These are phyloP conservation scores for Microbotryum violaceum DNA, from an alignment of 1,284 basidiomycete genomes.

Conservation along the genomic window DNA sequence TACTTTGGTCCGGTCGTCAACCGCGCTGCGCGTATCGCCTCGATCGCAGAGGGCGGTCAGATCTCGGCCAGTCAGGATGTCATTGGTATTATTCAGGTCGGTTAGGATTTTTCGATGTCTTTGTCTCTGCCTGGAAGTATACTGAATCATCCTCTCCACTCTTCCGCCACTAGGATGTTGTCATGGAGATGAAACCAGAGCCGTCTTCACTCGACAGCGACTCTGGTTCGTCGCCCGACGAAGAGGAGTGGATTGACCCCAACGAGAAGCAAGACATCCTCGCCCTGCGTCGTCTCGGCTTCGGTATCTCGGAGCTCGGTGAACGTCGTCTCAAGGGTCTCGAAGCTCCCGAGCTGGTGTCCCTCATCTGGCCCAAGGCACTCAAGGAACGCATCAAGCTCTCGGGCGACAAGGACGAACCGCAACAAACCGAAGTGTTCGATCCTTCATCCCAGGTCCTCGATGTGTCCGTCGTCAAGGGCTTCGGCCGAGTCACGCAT, in stretches of 20 bases:
- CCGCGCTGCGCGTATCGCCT: constrained; percentile 76
- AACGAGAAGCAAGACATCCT: constrained; percentile 37
- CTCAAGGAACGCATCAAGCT: constrained; percentile 55
- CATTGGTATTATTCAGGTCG: constrained; percentile 63
- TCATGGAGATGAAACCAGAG: constrained; percentile 37
- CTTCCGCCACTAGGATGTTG: constrained; percentile 33
- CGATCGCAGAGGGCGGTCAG: constrained; percentile 83
- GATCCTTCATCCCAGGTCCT: constrained; percentile 32
- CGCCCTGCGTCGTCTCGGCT: constrained; percentile 64
- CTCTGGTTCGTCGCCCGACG: constrained; percentile 34
- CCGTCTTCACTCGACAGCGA: constrained; percentile 35
- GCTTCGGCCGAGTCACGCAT: constrained; percentile 24
- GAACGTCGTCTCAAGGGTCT: constrained; percentile 84
- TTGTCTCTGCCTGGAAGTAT: not conserved
- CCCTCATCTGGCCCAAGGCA: constrained; percentile 70
- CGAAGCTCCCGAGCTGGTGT: constrained; percentile 68
- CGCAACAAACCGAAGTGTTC: constrained; percentile 46
- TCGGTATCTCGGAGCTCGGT: constrained; percentile 69
- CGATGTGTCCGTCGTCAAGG: constrained; percentile 25
- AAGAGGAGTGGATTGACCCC: constrained; percentile 35
- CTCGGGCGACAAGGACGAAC: constrained; percentile 48
- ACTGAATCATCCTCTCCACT: not conserved
- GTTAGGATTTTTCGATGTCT: not conserved
- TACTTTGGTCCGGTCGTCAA: constrained; percentile 94
- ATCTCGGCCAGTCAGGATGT: constrained; percentile 90